These are phyloP conservation scores for Trichoderma asperellum DNA, from an alignment of 2,329 filamentous ascomycete genomes.

Conservation along the genomic window DNA sequence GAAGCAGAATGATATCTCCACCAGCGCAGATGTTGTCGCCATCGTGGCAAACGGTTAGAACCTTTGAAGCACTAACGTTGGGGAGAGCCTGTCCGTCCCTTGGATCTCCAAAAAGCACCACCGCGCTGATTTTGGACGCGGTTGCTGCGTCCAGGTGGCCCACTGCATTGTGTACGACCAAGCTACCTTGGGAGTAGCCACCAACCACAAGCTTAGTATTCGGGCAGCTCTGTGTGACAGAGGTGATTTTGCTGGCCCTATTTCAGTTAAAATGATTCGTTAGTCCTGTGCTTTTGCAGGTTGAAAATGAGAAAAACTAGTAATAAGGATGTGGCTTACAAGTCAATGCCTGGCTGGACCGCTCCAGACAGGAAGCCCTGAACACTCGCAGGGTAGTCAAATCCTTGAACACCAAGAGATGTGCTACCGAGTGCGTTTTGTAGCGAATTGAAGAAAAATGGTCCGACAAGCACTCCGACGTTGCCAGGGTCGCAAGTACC, in stretches of 20 bases:
- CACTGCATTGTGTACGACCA: slow-evolving; percentile 38
- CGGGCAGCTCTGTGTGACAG: slow-evolving; percentile 39
- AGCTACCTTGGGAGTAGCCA: slow-evolving; percentile 39
- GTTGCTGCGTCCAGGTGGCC: slow-evolving; percentile 32
- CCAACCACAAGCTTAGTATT: slow-evolving; percentile 35
- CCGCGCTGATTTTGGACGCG: slow-evolving; percentile 37
- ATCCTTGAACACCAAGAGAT: slow-evolving; percentile 36
- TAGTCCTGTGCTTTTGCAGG: neutral
- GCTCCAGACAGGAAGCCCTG: slow-evolving; percentile 36
- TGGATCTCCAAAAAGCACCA: slow-evolving; percentile 42
- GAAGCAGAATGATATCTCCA: slow-evolving; percentile 36
- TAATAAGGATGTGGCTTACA: slow-evolving; percentile 31
- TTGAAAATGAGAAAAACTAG: too few relatives aligned
- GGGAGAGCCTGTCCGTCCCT: slow-evolving; percentile 32
- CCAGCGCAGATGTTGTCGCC: slow-evolving; percentile 40
- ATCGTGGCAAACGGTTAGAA: slow-evolving; percentile 36
- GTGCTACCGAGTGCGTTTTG: slow-evolving; percentile 22
- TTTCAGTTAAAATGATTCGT: neutral
- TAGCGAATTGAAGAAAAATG: slow-evolving; percentile 37
- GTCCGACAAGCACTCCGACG: slow-evolving; percentile 38
- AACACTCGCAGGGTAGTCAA: slow-evolving; percentile 38
- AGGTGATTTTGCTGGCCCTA: slow-evolving; percentile 42
- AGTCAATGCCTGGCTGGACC: slow-evolving; percentile 31
- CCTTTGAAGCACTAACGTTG: slow-evolving; percentile 33
- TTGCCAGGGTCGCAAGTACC: slow-evolving; percentile 41